phyloP scores from a whole-genome alignment of 1,139 yeast species.

The Taphrina wiesneri region DNA sequence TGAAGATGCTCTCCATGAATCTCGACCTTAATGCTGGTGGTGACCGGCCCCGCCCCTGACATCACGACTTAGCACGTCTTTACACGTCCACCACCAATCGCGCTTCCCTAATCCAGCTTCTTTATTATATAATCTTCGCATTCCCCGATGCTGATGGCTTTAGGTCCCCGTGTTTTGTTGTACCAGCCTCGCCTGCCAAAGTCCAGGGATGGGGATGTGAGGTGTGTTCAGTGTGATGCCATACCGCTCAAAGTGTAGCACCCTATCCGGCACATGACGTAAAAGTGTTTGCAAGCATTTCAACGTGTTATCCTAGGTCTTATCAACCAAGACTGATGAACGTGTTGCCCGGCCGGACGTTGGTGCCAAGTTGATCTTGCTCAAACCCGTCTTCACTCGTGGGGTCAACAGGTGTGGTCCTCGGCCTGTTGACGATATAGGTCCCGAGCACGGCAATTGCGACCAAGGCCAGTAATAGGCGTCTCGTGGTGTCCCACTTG shows the following conservation, averaged over 20 bases:
- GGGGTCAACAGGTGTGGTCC: not conserved
- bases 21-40: not conserved
- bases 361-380: constrained; percentile 7
- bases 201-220: not conserved
- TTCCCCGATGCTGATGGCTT: too few relatives aligned
- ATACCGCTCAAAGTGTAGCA: not conserved
- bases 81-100: constrained; percentile 15
- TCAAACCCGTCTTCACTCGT: not conserved
- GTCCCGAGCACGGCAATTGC: constrained; percentile 29
- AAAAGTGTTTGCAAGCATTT: not conserved
- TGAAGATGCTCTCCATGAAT: not conserved
- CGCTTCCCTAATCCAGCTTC: constrained; percentile 4
- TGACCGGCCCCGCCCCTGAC: constrained; percentile 10
- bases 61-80: constrained; percentile 19
- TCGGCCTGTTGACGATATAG: constrained; percentile 27
- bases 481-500: constrained; percentile 39
- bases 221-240: not conserved
- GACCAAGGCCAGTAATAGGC: constrained; percentile 24
- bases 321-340: constrained; percentile 20
- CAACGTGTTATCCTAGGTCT: not conserved
- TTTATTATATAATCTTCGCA: not conserved
- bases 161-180: not conserved
- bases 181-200: not conserved
- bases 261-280: not conserved
- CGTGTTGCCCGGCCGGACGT: constrained; percentile 17